Conservation (phyloP, 345 rosid species). For the Nasturtium officinale region DNA sequence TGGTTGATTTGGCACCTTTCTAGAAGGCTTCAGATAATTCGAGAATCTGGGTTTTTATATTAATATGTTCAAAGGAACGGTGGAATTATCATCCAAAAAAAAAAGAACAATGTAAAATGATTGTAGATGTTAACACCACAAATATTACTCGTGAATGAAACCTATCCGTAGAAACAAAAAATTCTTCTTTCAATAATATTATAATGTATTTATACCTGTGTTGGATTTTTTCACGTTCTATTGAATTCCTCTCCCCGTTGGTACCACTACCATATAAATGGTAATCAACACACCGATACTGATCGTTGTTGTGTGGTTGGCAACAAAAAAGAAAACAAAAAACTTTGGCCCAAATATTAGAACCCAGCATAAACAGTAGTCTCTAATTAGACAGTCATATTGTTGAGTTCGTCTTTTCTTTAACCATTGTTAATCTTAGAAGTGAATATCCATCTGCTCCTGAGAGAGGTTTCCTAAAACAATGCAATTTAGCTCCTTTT, state of each 20-base stretch:
- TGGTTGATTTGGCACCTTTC: slow-evolving; percentile 24
- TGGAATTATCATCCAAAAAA: not conserved
- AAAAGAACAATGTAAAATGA: slow-evolving; percentile 12
- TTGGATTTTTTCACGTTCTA: not conserved
- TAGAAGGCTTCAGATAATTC: slow-evolving; percentile 7
- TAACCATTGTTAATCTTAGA: not conserved
- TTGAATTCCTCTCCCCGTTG: not conserved
- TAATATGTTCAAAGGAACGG: not conserved
- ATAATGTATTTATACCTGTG: not conserved
- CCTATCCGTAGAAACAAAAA: not conserved
- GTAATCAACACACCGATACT: not conserved
- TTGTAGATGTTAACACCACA: not conserved
- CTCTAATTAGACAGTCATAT: not conserved
- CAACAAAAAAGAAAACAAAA: not conserved
- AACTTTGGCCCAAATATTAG: not conserved
- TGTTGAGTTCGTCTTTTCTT: not conserved
- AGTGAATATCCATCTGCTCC: not conserved
- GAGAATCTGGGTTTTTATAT: not conserved
- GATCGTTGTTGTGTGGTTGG: no score
- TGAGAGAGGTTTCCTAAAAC: not conserved
- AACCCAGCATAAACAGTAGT: not conserved
- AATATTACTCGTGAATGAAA: not conserved
- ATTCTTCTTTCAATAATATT: not conserved
- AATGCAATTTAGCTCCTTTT: not conserved
- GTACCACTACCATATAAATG: not conserved